Base-by-base conservation (phyloP, 805 yeast species). In the Dipodascopsis uninucleata region DNA sequence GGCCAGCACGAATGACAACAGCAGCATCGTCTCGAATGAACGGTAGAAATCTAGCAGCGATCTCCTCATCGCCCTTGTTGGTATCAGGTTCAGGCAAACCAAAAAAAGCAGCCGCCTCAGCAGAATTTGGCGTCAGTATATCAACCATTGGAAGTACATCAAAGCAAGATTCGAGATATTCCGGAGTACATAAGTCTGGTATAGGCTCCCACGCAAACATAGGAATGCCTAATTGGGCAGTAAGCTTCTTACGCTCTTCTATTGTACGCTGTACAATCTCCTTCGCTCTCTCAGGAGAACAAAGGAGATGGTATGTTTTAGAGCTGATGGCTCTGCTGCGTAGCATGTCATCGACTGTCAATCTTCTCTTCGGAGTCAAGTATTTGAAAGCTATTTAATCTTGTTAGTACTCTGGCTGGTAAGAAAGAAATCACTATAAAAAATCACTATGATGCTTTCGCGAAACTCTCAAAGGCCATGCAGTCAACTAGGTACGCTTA, bases 151-250 rank as follows among this genome's bases (percentile, higher is more conserved):
- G 59, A 14, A 82, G 60, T 5, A 75, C 68, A 3, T 56, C 47
- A 0, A 62, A 36, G 40, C 75, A 66, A 1, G 58, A 58, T 0
- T 63, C 58, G 29, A 78, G 62, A 45, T 77, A 71, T 26, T 71
- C 80, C 1, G 78, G 74, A 0, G 58, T 61, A 61, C 95, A 85
- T 17, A 75, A 75, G 47, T 79, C 84, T 1, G 97, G 97, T 5
- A 84, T 75, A 0, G 97, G 96, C 63, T 89, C 97, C 81, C 88
- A 90, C 0, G 84, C 74, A 43, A 78, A 70, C 2, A 69, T 55
- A 3, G 57, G 31, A 46, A 28, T 4, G 9, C 52, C 47, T 24
- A 45, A 23, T 4, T 41, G 8, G 23, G 25, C 3, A 21, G 16
- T 5, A 31, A n/a, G n/a, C n/a, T n/a, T n/a, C n/a, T n/a, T n/a